phyloP scores from a whole-genome alignment of 805 yeast genomes.

The Osmozyma mogii region DNA sequence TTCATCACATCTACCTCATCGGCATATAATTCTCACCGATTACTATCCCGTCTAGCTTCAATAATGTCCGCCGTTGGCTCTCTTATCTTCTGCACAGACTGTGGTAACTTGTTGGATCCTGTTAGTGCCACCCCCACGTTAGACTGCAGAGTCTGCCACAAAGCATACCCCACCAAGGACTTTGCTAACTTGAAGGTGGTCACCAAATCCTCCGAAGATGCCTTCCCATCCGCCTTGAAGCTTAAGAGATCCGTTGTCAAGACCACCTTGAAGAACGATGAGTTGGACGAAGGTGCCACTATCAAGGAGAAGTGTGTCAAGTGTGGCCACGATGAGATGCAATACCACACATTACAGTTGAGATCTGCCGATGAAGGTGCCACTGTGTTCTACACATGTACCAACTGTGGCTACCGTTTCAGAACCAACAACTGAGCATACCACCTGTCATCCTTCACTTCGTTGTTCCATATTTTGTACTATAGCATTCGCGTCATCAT shows the following conservation, averaged over 20 bases:
- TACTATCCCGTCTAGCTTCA: too few relatives aligned
- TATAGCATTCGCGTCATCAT: slow-evolving; percentile 2
- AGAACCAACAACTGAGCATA: slow-evolving; percentile 73
- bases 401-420: slow-evolving; percentile 85
- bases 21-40: too few relatives aligned
- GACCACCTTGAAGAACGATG: slow-evolving; percentile 67
- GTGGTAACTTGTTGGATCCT: slow-evolving; percentile 85
- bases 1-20: too few relatives aligned
- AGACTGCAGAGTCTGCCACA: slow-evolving; percentile 48
- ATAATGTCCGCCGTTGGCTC: slow-evolving; percentile 92
- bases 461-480: slow-evolving; percentile 1
- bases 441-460: slow-evolving; percentile 3
- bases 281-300: slow-evolving; percentile 90
- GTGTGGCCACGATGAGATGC: slow-evolving; percentile 98
- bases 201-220: slow-evolving; percentile 83
- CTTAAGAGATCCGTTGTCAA: slow-evolving; percentile 86
- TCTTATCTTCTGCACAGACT: slow-evolving; percentile 83
- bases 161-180: slow-evolving; percentile 36
- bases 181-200: slow-evolving; percentile 78
- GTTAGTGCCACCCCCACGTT: slow-evolving; percentile 42
- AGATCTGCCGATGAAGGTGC: slow-evolving; percentile 99
- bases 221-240: slow-evolving; percentile 81
- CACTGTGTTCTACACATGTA: slow-evolving; percentile 95
- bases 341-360: slow-evolving; percentile 90
- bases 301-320: slow-evolving; percentile 98